A percentile compares a stretch with the other conserved stretches of the same genome.
Evolutionary conservation across 208 protist genomes (phyloP).

Genomic region (Porcisia deanei): DNA sequence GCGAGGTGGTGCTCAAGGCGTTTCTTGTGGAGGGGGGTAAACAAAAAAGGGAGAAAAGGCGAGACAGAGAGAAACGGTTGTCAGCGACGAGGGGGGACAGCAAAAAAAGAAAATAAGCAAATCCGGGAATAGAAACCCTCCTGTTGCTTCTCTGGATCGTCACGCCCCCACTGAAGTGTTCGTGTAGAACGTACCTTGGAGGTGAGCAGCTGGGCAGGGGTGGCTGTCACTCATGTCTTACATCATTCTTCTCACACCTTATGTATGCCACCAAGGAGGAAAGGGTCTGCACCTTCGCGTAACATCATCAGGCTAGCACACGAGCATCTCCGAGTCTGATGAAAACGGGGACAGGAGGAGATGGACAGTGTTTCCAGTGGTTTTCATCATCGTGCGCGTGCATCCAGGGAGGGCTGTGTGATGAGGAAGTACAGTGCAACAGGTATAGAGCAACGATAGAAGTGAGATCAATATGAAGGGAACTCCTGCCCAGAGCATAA

Average conservation of each 20-base stretch:
- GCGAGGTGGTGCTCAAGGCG: neutral
- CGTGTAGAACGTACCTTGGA: neutral
- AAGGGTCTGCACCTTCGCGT: neutral
- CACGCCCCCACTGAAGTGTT: neutral
- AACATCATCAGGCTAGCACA: neutral
- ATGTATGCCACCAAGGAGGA: neutral
- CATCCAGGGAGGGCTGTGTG: neutral
- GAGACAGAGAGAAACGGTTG: neutral
- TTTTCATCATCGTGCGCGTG: neutral
- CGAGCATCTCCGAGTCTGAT: neutral
- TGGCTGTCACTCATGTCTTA: neutral
- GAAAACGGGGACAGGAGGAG: neutral
- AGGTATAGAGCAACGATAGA: neutral
- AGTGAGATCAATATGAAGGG: neutral
- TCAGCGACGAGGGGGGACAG: too few relatives aligned
- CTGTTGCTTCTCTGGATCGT: neutral
- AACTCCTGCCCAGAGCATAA: neutral
- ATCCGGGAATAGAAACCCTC: neutral
- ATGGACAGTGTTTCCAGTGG: neutral
- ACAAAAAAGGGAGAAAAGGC: neutral
- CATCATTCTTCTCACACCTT: neutral
- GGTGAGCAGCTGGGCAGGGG: neutral
- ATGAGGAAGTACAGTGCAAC: neutral
- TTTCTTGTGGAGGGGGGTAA: constrained; percentile 3
- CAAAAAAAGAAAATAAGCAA: too few relatives aligned